Evolutionary conservation across 257 asterid genomes (phyloP).

Genomic region (Fraxinus cuspidata): DNA sequence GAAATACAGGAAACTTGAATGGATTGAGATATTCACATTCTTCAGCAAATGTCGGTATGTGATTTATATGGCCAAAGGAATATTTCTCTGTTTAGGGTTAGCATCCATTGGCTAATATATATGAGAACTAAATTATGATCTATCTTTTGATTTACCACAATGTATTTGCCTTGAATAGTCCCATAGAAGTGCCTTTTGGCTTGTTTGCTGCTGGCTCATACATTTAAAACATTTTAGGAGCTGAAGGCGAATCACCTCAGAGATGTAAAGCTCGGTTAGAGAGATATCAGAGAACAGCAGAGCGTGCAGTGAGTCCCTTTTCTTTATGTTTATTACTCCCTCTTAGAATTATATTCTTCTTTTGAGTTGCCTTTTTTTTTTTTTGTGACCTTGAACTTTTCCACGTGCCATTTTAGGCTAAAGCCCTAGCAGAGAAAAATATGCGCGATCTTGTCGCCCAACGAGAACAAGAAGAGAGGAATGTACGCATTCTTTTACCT

Average conservation of each 20-base stretch:
- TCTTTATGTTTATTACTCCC: slow-evolving; percentile 24
- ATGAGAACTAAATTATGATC: neutral
- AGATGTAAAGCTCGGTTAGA: slow-evolving; percentile 91
- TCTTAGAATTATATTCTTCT: slow-evolving; percentile 2
- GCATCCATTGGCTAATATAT: neutral
- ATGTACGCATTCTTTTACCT: slow-evolving; percentile 47
- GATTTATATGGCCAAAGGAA: slow-evolving; percentile 7
- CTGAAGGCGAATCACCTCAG: slow-evolving; percentile 83
- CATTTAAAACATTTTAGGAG: slow-evolving; percentile 50
- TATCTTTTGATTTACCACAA: neutral
- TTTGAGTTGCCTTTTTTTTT: neutral
- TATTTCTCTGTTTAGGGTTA: slow-evolving; percentile 11
- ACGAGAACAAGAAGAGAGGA: slow-evolving; percentile 85
- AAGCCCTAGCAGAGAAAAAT: slow-evolving; percentile 95
- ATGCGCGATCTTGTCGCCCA: slow-evolving; percentile 88
- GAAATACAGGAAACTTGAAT: slow-evolving; percentile 44
- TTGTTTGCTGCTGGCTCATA: slow-evolving; percentile 30
- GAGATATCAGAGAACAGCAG: slow-evolving; percentile 88
- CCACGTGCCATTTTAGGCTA: slow-evolving; percentile 62
- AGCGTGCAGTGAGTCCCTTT: slow-evolving; percentile 75
- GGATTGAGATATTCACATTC: slow-evolving; percentile 49
- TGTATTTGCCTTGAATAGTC: slow-evolving; percentile 10
- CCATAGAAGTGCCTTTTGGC: slow-evolving; percentile 5
- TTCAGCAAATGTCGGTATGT: slow-evolving; percentile 62
- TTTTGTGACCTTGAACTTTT: slow-evolving; percentile 15